Evolutionary conservation across 352 stramenopile species (phyloP), one percentile per base, ranked within the genome.

Genomic region (Pythium inflatum): DNA sequence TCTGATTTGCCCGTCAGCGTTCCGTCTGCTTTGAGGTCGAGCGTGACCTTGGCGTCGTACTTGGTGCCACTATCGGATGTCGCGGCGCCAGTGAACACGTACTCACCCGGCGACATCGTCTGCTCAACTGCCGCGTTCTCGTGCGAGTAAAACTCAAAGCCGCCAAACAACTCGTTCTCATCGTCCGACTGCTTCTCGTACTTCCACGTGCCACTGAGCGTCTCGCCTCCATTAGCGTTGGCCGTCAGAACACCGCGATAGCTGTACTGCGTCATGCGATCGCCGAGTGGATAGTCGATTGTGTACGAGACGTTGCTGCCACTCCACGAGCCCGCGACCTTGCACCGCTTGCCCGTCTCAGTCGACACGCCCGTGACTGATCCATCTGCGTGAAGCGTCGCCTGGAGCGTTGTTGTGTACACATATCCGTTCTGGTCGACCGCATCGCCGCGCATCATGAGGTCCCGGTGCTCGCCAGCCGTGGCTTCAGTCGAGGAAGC

Each of bases 141-240:
- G 5, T 43, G 14, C 14, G 50, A 41, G 30, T 5, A 7, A 62
- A 53, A 62, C 38, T 50, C 28, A 22, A 50, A 50, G 14, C 12
- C 14, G 16, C 53, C 53, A 31, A 31, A 43, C 6, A 61, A 18
- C 14, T 46, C 31, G 33, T 43, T 24, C 31, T 61, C 51, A 1
- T 28, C 40, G 12, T 20, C 27, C 38, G 41, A 25, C 22, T 30
- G 60, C 41, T 50, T 63, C 14, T 64, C 63, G 13, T 49, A 31
- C 54, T 64, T 64, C 63, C 62, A 63, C 30, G 53, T 58, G 25
- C 62, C 62, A 27, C 34, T 46, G 13, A 61, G 22, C 20, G 51
- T 56, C 27, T 70, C 36, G 2, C 1, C 12, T 16, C 46, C 63
- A 24, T 70, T 45, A 2, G 8, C 24, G 8, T 46, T 34, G 0